phyloP scores from a whole-genome alignment of 108 stramenopile genomes.

The Skeletonema marinoi region DNA sequence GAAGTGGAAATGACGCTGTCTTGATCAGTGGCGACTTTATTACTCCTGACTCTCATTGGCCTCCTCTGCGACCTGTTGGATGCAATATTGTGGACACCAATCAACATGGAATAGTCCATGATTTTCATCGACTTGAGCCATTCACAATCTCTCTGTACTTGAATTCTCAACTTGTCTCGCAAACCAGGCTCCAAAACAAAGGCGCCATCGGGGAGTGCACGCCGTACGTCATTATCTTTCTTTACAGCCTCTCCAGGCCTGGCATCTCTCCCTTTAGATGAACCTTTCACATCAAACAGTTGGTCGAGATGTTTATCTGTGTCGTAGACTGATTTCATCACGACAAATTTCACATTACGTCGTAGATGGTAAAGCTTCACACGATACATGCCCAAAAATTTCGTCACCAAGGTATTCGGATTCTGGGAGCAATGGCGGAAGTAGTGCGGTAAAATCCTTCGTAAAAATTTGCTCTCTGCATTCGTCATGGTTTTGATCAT shows the following conservation, averaged over 20 bases:
- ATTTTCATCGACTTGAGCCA: conserved; percentile 86
- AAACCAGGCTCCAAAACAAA: conserved; percentile 60
- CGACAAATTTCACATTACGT: conserved; percentile 91
- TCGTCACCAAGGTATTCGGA: conserved; percentile 92
- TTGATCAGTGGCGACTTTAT: conserved; percentile 1
- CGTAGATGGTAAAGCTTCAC: conserved; percentile 94
- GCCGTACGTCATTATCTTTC: conserved; percentile 90
- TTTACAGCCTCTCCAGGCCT: conserved; percentile 85
- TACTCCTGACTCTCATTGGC: conserved; percentile 9
- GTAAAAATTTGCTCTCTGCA: conserved; percentile 95
- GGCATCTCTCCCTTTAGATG: conserved; percentile 75
- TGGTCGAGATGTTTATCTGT: conserved; percentile 83
- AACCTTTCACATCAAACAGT: conserved; percentile 96
- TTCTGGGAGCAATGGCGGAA: conserved; percentile 91
- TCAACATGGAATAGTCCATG: conserved; percentile 96
- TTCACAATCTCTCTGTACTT: conserved; percentile 74
- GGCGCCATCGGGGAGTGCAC: conserved; percentile 57
- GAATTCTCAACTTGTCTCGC: conserved; percentile 64
- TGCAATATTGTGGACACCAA: conserved; percentile 89
- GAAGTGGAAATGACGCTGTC: conserved; percentile 1
- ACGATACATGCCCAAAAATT: conserved; percentile 98
- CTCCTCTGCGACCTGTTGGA: conserved; percentile 24
- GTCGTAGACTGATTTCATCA: conserved; percentile 93
- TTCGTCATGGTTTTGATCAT: conserved; percentile 99
- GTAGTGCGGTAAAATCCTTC: conserved; percentile 93